Conservation (phyloP, 2,329 filamentous ascomycete genomes). For the Colletotrichum spinosum region DNA sequence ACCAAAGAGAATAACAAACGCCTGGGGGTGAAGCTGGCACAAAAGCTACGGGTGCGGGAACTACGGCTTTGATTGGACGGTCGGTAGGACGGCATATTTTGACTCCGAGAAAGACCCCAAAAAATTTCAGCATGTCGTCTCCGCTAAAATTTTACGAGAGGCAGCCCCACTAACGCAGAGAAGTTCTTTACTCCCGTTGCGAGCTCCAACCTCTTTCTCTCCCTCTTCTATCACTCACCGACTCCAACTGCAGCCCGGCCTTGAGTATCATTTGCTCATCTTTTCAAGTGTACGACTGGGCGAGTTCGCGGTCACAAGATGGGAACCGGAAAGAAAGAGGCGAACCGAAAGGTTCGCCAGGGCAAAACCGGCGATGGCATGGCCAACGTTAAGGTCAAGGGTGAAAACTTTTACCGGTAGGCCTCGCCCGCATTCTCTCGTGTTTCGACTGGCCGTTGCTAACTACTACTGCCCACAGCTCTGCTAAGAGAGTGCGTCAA, state of each 20-base stretch:
- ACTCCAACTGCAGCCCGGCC: conserved; percentile 34
- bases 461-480: conserved; percentile 44
- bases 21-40: conserved; percentile 3
- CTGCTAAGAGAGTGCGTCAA: conserved; percentile 88
- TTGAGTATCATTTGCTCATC: not conserved
- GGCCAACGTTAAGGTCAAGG: conserved; percentile 91
- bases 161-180: conserved; percentile 28
- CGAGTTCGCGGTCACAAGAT: conserved; percentile 59
- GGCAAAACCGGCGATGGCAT: conserved; percentile 88
- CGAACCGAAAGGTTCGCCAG: conserved; percentile 83
- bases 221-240: conserved; percentile 33
- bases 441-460: not conserved
- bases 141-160: conserved; percentile 36
- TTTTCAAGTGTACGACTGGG: conserved; percentile 34
- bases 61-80: conserved; percentile 12
- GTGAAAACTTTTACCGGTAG: conserved; percentile 97
- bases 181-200: conserved; percentile 26
- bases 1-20: not conserved
- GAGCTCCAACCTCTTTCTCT: conserved; percentile 36
- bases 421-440: conserved; percentile 38
- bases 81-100: conserved; percentile 30
- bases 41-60: not conserved
- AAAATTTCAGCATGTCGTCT: conserved; percentile 23
- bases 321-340: conserved; percentile 95
- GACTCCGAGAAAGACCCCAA: conserved; percentile 31